Conservation (phyloP, 1,139 yeast species). For the Yamadazyma triangularis region DNA sequence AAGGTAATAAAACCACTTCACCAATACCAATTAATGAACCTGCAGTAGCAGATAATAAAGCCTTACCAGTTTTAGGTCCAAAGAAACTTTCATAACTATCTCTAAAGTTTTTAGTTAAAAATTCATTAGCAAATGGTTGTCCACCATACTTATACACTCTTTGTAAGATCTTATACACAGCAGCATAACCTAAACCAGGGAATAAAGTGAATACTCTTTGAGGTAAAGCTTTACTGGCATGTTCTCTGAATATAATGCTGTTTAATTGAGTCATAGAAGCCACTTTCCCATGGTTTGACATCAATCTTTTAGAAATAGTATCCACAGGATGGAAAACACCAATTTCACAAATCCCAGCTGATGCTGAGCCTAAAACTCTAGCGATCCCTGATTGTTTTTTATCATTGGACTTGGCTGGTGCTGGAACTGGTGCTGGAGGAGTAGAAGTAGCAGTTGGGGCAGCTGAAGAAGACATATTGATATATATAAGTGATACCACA, state of each 20-base stretch:
- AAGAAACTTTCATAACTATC: slow-evolving; percentile 66
- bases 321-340: slow-evolving; percentile 98
- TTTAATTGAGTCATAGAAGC: slow-evolving; percentile 64
- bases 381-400: slow-evolving; percentile 88
- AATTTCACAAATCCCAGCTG: slow-evolving; percentile 96
- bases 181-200: slow-evolving; percentile 98
- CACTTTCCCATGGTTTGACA: slow-evolving; percentile 86
- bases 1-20: slow-evolving; percentile 90
- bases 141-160: slow-evolving; percentile 99
- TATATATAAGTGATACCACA: too few relatives aligned
- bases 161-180: slow-evolving; percentile 92
- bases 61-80: slow-evolving; percentile 95
- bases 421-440: too few relatives aligned
- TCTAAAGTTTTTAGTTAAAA: slow-evolving; percentile 71
- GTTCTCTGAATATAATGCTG: slow-evolving; percentile 79
- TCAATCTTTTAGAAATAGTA: slow-evolving; percentile 94
- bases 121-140: slow-evolving; percentile 97
- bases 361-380: slow-evolving; percentile 91
- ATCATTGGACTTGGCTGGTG: slow-evolving; percentile 48
- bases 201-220: slow-evolving; percentile 77
- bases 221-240: slow-evolving; percentile 67
- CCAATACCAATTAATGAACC: slow-evolving; percentile 97
- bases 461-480: too few relatives aligned
- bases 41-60: slow-evolving; percentile 93
- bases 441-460: too few relatives aligned